A percentile compares a stretch with the other conserved stretches of the same genome.
Evolutionary conservation across 2,329 filamentous ascomycete species (phyloP).

Genomic region (Fusarium verticillioides): DNA sequence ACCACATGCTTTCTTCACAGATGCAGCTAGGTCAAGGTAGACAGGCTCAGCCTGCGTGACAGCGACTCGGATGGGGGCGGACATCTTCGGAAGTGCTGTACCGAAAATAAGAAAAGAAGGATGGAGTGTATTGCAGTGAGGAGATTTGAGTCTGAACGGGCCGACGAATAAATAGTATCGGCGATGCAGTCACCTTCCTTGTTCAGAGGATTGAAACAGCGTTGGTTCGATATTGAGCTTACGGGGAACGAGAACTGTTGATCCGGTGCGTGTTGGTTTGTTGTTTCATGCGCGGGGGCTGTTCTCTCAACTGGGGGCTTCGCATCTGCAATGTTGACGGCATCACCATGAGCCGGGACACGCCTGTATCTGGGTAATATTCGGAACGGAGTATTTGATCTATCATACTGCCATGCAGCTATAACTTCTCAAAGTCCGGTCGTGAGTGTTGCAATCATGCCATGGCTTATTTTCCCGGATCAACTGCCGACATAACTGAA

Average conservation of each 20-base stretch:
- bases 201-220: not conserved
- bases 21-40: slow-evolving; percentile 37
- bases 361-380: not conserved
- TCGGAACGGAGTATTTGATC: not conserved
- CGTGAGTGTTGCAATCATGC: not conserved
- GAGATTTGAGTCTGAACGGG: not conserved
- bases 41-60: slow-evolving; percentile 45
- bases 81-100: slow-evolving; percentile 3
- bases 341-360: not conserved
- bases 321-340: not conserved
- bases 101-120: not conserved
- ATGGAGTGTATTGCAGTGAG: not conserved
- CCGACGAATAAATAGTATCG: not conserved
- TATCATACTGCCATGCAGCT: not conserved
- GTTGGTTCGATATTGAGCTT: not conserved
- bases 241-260: not conserved
- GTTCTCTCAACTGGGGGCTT: not conserved
- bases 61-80: slow-evolving; percentile 32
- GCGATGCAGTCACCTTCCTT: not conserved
- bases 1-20: slow-evolving; percentile 40
- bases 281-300: not conserved
- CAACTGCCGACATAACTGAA: slow-evolving; percentile 3
- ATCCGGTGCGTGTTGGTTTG: not conserved
- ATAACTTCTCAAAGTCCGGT: not conserved
- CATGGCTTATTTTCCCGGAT: not conserved